Evolutionary conservation across 345 rosid species (phyloP).

Genomic region (Populus nigra): DNA sequence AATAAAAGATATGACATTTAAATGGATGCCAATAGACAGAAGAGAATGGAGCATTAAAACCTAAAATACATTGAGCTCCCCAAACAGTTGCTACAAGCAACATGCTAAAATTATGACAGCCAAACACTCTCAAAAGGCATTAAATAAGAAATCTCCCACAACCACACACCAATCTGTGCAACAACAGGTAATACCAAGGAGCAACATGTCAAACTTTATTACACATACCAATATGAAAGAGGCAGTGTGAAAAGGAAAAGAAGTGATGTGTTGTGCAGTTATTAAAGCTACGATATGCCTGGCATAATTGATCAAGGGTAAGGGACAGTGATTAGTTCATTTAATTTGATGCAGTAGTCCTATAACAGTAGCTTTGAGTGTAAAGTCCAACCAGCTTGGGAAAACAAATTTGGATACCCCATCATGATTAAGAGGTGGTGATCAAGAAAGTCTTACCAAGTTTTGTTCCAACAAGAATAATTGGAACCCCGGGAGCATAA

Average conservation of each 20-base stretch:
- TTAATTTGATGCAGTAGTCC: neutral
- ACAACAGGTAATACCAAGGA: too few relatives aligned
- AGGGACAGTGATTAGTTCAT: neutral
- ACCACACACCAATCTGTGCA: too few relatives aligned
- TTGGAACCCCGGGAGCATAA: constrained; percentile 92
- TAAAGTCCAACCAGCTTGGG: neutral
- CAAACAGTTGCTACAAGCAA: neutral
- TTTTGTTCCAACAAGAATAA: constrained; percentile 90
- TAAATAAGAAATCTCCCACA: too few relatives aligned
- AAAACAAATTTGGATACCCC: neutral
- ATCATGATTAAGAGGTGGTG: neutral
- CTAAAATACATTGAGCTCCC: neutral
- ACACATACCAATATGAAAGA: neutral
- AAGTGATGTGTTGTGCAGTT: neutral
- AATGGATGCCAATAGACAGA: neutral
- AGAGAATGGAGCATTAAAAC: neutral
- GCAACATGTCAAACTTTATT: neutral
- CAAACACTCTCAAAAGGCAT: neutral
- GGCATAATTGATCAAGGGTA: neutral
- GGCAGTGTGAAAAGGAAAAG: neutral
- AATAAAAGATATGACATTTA: neutral
- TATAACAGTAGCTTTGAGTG: neutral
- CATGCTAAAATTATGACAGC: neutral
- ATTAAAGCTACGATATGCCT: neutral
- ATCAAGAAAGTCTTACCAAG: constrained; percentile 50